Evolutionary conservation across 2,329 filamentous ascomycete genomes (phyloP), one percentile per base, ranked within the genome.

Genomic region (Trichoderma cornu-damae): DNA sequence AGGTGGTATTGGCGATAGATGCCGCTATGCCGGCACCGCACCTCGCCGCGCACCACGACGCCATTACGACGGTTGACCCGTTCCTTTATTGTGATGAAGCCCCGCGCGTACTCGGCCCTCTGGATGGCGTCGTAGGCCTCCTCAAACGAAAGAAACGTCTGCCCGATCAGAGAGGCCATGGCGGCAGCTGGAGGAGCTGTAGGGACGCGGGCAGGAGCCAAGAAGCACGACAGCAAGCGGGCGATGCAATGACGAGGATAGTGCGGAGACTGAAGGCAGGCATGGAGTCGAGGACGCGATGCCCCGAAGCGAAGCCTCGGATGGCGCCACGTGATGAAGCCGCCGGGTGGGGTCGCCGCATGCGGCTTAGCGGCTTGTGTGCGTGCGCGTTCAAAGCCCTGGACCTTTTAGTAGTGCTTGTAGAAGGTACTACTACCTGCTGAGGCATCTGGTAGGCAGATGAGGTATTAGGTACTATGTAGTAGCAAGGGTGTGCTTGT

Each of bases 1-100:
- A 55, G 24, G n/a, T 55, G 52, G 43, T 55, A 55, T 5, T 55
- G 52, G 52, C 52, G 52, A 30, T 55, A 55, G 52, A 55, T 55
- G 30, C 52, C 52, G 24, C 52, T 55, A 18, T 55, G 52, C 52
- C 52, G 42, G 22, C 52, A 55, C 16, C 52, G 52, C 12, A 55
- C 52, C 16, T 55, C 52, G 42, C 52, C 52, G 12, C 52, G 52
- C 40, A 55, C 52, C 5, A 55, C 52, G 42, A 55, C 52, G 42
- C 52, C 52, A 28, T 55, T 55, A 28, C 52, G 52, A 7, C 52
- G 52, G 22, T 55, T 55, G 42, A 55, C 52, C 42, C 52, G 52
- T n/a, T 55, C 52, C 52, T 55, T 55, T 4, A 55, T 55, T 22
- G 52, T 55, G 42, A 55, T 55, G 52, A 35, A 55, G 52, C 52